phyloP scores from a whole-genome alignment of 805 yeast genomes.

The Teunomyces kruisii region DNA sequence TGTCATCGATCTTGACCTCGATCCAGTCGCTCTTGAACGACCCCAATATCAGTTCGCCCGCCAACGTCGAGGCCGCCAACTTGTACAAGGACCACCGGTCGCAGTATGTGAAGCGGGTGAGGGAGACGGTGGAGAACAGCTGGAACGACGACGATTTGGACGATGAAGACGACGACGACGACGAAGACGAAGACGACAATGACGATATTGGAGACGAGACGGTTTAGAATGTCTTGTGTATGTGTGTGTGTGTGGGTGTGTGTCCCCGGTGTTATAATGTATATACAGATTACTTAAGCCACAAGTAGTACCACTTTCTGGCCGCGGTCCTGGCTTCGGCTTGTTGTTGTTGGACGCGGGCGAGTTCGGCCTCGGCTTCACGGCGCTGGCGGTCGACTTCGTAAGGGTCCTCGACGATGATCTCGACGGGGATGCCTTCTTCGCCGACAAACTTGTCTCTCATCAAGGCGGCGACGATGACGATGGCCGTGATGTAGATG shows the following conservation, averaged over 20 bases:
- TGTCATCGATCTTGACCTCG: slow-evolving; percentile 90
- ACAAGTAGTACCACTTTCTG: slow-evolving; percentile 52
- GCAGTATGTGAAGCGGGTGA: slow-evolving; percentile 86
- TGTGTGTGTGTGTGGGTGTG: too few relatives aligned
- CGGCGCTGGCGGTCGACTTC: slow-evolving; percentile 24
- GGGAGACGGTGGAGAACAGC: slow-evolving; percentile 91
- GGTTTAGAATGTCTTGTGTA: too few relatives aligned
- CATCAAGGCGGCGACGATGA: slow-evolving; percentile 51
- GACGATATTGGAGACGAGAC: not conserved
- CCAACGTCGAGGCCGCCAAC: slow-evolving; percentile 96
- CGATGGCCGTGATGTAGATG: slow-evolving; percentile 46
- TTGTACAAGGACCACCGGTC: slow-evolving; percentile 92
- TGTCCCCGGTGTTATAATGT: too few relatives aligned
- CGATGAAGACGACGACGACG: slow-evolving; percentile 49
- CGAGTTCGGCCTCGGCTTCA: slow-evolving; percentile 3
- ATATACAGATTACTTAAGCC: slow-evolving; percentile 35
- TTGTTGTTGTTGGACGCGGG: slow-evolving; percentile 15
- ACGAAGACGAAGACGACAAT: slow-evolving; percentile 15
- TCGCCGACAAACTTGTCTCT: slow-evolving; percentile 55
- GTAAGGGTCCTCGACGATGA: slow-evolving; percentile 39
- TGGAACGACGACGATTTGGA: slow-evolving; percentile 82
- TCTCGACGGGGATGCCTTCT: slow-evolving; percentile 40
- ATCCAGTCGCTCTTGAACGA: slow-evolving; percentile 90
- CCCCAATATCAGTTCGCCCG: slow-evolving; percentile 95
- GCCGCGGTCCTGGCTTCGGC: slow-evolving; percentile 9